phyloP scores from a whole-genome alignment of 345 rosid species.

The Ceriops decandra region DNA sequence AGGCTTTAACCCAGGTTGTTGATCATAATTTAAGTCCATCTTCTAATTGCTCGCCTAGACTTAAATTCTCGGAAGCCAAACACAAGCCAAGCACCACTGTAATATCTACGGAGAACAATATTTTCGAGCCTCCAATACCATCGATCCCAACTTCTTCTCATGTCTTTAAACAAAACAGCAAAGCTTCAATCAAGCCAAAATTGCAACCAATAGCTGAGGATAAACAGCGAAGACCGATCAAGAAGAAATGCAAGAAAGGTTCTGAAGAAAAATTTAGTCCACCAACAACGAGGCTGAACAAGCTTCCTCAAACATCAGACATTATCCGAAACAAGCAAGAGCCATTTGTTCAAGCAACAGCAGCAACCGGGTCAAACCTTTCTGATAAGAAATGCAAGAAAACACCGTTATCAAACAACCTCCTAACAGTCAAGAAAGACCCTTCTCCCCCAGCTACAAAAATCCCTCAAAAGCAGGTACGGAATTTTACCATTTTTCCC shows the following conservation, averaged over 20 bases:
- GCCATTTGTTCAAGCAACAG: constrained; percentile 46
- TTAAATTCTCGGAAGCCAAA: constrained; percentile 41
- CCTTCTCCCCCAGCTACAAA: constrained; percentile 54
- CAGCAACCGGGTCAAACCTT: constrained; percentile 29
- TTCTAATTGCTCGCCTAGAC: constrained; percentile 51
- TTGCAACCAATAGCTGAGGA: background rate
- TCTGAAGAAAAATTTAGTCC: constrained; percentile 17
- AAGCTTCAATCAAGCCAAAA: constrained; percentile 10
- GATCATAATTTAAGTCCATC: constrained; percentile 31
- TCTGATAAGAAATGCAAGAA: constrained; percentile 63
- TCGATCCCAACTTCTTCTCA: constrained; percentile 10
- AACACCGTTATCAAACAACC: constrained; percentile 44
- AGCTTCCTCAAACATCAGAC: constrained; percentile 42
- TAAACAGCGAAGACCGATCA: constrained; percentile 15
- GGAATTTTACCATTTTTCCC: background rate
- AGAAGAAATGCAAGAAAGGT: constrained; percentile 26
- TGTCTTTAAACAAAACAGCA: constrained; percentile 7
- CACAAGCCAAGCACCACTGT: constrained; percentile 19
- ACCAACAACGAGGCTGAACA: constrained; percentile 23
- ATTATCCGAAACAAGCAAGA: constrained; percentile 53
- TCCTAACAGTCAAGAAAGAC: constrained; percentile 71
- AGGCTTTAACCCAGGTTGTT: constrained; percentile 15
- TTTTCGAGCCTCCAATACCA: constrained; percentile 20
- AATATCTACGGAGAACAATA: constrained; percentile 18
- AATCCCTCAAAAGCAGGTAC: constrained; percentile 59